These are phyloP conservation scores for Porcisia hertigi DNA, from an alignment of 208 protist genomes.

Conservation along the genomic window DNA sequence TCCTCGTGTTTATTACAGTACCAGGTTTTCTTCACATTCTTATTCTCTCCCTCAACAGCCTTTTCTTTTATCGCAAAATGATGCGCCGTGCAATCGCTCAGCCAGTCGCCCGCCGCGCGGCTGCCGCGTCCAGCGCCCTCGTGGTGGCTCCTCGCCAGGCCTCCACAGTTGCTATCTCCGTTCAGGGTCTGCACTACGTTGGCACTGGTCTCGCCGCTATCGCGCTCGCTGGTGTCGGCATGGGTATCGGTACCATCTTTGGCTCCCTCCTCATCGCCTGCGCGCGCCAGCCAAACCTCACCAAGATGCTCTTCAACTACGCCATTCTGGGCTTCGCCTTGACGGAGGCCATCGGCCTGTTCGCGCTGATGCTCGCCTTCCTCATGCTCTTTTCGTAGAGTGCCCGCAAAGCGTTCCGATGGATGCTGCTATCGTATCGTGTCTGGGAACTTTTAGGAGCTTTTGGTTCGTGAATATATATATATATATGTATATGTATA, in stretches of 20 bases:
- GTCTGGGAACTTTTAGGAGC: conserved; percentile 8
- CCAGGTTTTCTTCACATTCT: neutral
- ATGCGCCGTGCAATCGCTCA: conserved; percentile 82
- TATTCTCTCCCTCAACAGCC: conserved; percentile 2
- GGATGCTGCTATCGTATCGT: conserved; percentile 9
- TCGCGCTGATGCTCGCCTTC: conserved; percentile 92
- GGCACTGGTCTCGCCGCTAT: conserved; percentile 91
- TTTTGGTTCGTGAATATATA: conserved; percentile 5
- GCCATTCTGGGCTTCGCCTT: conserved; percentile 93
- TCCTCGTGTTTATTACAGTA: neutral
- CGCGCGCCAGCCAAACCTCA: conserved; percentile 90
- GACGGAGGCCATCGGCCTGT: conserved; percentile 92
- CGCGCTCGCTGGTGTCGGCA: conserved; percentile 88
- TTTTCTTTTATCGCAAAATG: conserved; percentile 46
- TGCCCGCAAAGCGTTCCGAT: neutral
- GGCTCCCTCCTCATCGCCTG: conserved; percentile 83
- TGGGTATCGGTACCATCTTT: conserved; percentile 93
- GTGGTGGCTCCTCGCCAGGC: conserved; percentile 59
- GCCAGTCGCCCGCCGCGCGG: conserved; percentile 55
- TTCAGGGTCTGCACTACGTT: conserved; percentile 92
- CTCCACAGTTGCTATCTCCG: conserved; percentile 88
- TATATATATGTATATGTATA: too few species aligned
- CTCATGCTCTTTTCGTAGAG: conserved; percentile 94
- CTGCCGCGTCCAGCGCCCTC: conserved; percentile 39
- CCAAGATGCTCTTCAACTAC: conserved; percentile 94